phyloP scores from a whole-genome alignment of 306 rosid species.

The Notholithocarpus densiflorus region DNA sequence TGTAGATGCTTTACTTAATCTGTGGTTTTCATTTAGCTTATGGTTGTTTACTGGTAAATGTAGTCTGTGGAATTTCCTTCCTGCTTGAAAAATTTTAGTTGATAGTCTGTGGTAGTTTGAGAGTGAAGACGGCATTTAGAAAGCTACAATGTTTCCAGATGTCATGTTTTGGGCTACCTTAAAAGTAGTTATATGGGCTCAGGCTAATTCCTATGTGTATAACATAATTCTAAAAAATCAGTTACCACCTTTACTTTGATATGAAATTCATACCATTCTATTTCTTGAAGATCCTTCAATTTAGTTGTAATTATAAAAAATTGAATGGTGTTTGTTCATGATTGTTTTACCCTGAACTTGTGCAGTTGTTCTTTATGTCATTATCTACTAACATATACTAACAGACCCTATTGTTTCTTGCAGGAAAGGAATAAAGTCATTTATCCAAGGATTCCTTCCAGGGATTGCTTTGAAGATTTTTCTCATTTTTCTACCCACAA shows the following conservation, averaged over 20 bases:
- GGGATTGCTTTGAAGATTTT: constrained; percentile 94
- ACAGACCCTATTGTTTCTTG: constrained; percentile 17
- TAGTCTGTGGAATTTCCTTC: background rate
- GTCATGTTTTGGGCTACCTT: background rate
- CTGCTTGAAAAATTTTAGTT: background rate
- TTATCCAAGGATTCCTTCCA: constrained; percentile 97
- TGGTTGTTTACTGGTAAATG: background rate
- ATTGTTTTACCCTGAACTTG: background rate
- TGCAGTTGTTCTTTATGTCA: background rate
- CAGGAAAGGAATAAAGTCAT: constrained; percentile 68
- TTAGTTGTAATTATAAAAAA: background rate
- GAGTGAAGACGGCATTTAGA: background rate
- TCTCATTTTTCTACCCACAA: constrained; percentile 74
- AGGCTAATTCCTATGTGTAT: background rate
- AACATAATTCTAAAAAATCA: background rate
- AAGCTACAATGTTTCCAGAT: background rate
- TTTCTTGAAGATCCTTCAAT: background rate
- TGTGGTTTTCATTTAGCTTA: background rate
- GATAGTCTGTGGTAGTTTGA: background rate
- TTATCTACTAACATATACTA: background rate
- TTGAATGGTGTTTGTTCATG: background rate
- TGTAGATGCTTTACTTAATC: background rate
- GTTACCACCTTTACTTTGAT: background rate
- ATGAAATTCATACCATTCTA: background rate
- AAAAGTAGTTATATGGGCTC: background rate